Percentiles rank a stretch among this genome's conserved stretches.
Evolutionary conservation across 768 basidiomycete species (phyloP).

Genomic region (Leccinellum rugosiceps): DNA sequence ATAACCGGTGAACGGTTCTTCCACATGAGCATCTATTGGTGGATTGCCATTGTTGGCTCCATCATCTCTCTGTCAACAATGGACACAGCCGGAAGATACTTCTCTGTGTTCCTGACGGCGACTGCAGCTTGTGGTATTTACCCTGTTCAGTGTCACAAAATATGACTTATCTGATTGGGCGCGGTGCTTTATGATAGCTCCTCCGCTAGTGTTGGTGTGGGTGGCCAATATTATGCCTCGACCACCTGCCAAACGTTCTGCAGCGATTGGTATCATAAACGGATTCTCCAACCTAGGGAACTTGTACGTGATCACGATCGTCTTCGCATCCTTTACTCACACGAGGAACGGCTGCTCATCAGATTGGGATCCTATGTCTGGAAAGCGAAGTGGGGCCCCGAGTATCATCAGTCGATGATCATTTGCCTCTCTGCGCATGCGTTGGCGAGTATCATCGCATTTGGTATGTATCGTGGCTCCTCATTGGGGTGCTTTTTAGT

Average conservation of each 20-base stretch:
- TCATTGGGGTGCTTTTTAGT: too few relatives aligned
- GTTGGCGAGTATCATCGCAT: conserved; percentile 30
- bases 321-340: background rate
- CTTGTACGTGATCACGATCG: conserved; percentile 39
- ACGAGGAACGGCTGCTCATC: background rate
- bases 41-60: conserved; percentile 58
- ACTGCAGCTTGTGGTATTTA: conserved; percentile 43
- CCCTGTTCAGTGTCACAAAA: background rate
- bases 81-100: conserved; percentile 49
- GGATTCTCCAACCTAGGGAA: conserved; percentile 57
- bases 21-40: conserved; percentile 56
- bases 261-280: conserved; percentile 60
- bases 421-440: conserved; percentile 40
- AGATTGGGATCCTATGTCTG: conserved; percentile 64
- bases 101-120: conserved; percentile 63
- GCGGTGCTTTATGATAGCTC: conserved; percentile 25
- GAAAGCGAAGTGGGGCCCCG: conserved; percentile 56
- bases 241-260: conserved; percentile 52
- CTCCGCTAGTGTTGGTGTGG: conserved; percentile 53
- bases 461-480: conserved; percentile 27
- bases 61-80: conserved; percentile 57
- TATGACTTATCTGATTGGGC: background rate
- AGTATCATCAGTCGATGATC: conserved; percentile 60
- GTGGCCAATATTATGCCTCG: conserved; percentile 57
- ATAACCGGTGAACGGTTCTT: conserved; percentile 63